Evolutionary conservation across 192 early-diverging fungal species (phyloP), one percentile per base, ranked within the genome.

Genomic region (Backusella westeae): DNA sequence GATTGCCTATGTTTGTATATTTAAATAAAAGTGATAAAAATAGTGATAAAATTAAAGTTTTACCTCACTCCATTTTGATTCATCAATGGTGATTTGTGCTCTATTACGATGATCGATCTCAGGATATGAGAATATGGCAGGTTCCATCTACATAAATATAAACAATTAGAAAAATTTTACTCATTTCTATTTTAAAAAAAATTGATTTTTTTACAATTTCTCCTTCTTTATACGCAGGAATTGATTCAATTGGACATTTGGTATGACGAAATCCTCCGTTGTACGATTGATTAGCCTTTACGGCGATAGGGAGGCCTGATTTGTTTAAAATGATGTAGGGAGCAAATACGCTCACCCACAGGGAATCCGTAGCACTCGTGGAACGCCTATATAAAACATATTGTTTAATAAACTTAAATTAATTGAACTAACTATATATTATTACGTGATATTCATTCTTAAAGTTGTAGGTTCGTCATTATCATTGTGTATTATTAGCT

Each of bases 291-390:
- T 53, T 36, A 26, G 41, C 21, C 34, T 49, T 68, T n/a, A 79
- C 29, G 10, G 73, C 59, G 49, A 95, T 85, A 49, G 83, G 80
- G 36, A 91, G 75, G 5, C 92, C 89, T 1, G 92, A 90, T 70
- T 92, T 91, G 80, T 96, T 96, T 63, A 96, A 77, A 77, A 96
- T 85, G 1, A 95, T 86, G 73, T 96, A 96, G 14, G 94, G 93
- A 41, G 90, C 87, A 82, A 88, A 94, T 39, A 96, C 85, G 75
- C 84, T 91, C 75, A 96, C 85, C 23, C 86, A 88, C 1, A 88
- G 82, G 42, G 65, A 89, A 82, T 88, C 91, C 67, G 68, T 79
- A 10, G 67, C 15, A 15, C 36, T 59, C 49, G 44, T 70, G 26
- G 38, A 59, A n/a, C 68, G 72, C 6, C 76, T 77, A 44, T 8